These are phyloP conservation scores for Rhizophora apiculata DNA, from an alignment of 345 rosid genomes.

Conservation along the genomic window DNA sequence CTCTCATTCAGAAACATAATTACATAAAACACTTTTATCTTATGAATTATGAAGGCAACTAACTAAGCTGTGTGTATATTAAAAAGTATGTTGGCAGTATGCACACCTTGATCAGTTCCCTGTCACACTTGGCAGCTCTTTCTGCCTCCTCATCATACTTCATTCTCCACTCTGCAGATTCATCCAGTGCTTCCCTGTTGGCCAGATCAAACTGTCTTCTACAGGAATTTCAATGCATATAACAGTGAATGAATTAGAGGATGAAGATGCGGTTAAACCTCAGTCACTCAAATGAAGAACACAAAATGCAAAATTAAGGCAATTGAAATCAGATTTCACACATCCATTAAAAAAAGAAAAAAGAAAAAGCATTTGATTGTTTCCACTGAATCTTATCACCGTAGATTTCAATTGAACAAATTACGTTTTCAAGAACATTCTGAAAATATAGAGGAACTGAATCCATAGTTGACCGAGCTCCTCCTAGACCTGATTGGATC, in stretches of 20 bases:
- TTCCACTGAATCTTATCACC: not conserved
- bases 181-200: conserved; percentile 89
- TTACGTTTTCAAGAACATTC: not conserved
- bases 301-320: not conserved
- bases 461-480: not conserved
- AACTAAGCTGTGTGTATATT: not conserved
- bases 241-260: not conserved
- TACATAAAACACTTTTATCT: not conserved
- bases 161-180: conserved; percentile 90
- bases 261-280: not conserved
- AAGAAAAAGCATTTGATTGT: not conserved
- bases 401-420: not conserved
- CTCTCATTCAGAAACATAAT: not conserved
- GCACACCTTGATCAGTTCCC: conserved; percentile 54
- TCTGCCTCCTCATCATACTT: conserved; percentile 64
- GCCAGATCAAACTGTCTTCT: conserved; percentile 92
- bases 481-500: not conserved
- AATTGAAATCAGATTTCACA: not conserved
- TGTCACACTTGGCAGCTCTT: conserved; percentile 57
- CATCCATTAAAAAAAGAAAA: not conserved
- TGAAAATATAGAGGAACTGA: not conserved
- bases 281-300: not conserved
- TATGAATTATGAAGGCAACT: not conserved
- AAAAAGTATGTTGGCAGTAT: not conserved
- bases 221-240: conserved; percentile 18